Evolutionary conservation across 1,284 basidiomycete genomes (phyloP), one percentile per base, ranked within the genome.

Genomic region (Cystobasidiaceae sp.): DNA sequence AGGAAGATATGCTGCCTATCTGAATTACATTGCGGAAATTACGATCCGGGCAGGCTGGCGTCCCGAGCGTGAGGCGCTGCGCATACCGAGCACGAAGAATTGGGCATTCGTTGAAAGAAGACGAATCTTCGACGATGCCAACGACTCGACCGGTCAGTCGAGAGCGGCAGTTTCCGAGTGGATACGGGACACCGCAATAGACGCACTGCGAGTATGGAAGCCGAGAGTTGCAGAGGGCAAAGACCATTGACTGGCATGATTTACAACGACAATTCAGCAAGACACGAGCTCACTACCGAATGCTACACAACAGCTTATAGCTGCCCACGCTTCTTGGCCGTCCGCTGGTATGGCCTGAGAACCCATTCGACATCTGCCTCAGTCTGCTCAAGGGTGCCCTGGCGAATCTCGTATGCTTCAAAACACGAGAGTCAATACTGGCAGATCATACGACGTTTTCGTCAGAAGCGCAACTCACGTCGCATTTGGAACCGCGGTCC

Each of bases 401-500:
- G 90, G 51, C 89, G 86, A 71, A 99, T 97, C 79, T 99, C 93
- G 77, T 97, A 98, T 0, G 96, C 93, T 97, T 71, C 7, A 52
- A 65, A n/a, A n/a, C n/a, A n/a, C 13, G 13, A 37, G 3, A 43
- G 51, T 23, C 17, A 37, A 32, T 17, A 50, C 41, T 17, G 15
- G 21, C n/a, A 28, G 43, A 17, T 17, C 30, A 39, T 34, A 46
- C 19, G 19, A 28, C 48, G 25, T 21, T 46, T 34, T 60, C 39
- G 27, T 45, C 17, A 48, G 11, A 19, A 9, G 27, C 33, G 27
- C 9, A 27, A 81, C 89, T 74, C 75, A 94, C 93, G 93, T 77
- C 96, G 93, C 83, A 98, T 91, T 75, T 98, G 93, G 76, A 99
- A 97, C 44, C 96, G 82, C 1, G 96, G 96, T 0, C 96, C 96